Percentiles rank a stretch among this genome's conserved stretches.
Evolutionary conservation across 1,284 basidiomycete genomes (phyloP).

Genomic region (Xerocomus minutiporus): DNA sequence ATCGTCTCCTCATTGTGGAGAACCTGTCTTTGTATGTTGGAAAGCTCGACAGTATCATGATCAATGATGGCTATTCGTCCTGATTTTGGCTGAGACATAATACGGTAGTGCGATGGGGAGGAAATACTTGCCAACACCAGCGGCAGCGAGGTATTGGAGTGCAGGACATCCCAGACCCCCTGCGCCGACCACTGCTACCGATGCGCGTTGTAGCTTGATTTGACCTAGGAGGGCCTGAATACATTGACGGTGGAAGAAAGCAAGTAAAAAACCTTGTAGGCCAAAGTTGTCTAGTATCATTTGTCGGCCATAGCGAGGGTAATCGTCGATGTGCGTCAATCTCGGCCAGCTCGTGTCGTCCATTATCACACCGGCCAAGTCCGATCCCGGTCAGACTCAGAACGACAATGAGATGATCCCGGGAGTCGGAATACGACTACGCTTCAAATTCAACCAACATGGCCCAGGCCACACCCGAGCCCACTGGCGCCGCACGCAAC

Average conservation of each 20-base stretch:
- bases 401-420: too few species aligned
- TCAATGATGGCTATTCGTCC: slow-evolving; percentile 87
- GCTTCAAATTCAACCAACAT: neutral
- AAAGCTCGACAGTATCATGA: slow-evolving; percentile 85
- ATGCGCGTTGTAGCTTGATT: slow-evolving; percentile 69
- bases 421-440: neutral
- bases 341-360: slow-evolving; percentile 15
- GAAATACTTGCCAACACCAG: slow-evolving; percentile 73
- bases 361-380: neutral
- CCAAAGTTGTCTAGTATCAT: slow-evolving; percentile 95
- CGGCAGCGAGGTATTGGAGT: slow-evolving; percentile 88
- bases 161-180: slow-evolving; percentile 96
- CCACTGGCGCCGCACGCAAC: slow-evolving; percentile 3
- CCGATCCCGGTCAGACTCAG: neutral
- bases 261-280: slow-evolving; percentile 55
- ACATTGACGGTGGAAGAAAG: neutral
- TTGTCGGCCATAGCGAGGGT: slow-evolving; percentile 90
- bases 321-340: slow-evolving; percentile 60
- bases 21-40: slow-evolving; percentile 93
- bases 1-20: slow-evolving; percentile 80
- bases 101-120: slow-evolving; percentile 1
- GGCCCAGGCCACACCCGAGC: slow-evolving; percentile 13
- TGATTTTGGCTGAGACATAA: slow-evolving; percentile 27
- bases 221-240: slow-evolving; percentile 59
- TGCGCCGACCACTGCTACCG: slow-evolving; percentile 87